phyloP scores from a whole-genome alignment of 768 basidiomycete species.

The Harrya chromipes region DNA sequence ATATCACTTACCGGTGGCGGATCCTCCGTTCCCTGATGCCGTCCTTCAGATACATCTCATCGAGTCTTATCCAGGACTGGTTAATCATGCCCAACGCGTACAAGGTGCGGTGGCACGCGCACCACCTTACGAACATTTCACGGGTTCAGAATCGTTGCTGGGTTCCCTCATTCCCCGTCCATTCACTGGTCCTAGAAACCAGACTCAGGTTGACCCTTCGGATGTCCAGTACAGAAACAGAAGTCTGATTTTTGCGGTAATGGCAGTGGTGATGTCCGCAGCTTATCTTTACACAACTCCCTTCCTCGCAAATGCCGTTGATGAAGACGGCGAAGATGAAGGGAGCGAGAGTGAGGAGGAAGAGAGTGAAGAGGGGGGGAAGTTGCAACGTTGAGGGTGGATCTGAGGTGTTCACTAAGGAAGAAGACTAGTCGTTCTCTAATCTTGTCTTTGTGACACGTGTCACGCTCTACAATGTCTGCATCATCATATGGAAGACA shows the following conservation, averaged over 20 bases:
- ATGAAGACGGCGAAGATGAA: neutral
- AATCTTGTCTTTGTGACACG: conserved; percentile 10
- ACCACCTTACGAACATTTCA: conserved; percentile 19
- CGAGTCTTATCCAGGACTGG: conserved; percentile 55
- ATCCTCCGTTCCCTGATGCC: conserved; percentile 61
- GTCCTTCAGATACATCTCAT: conserved; percentile 51
- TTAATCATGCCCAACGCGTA: conserved; percentile 56
- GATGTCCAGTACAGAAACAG: conserved; percentile 47
- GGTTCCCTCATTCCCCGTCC: conserved; percentile 38
- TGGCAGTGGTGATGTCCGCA: conserved; percentile 42
- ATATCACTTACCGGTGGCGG: conserved; percentile 40
- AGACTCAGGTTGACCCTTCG: conserved; percentile 31
- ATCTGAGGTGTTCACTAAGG: conserved; percentile 7
- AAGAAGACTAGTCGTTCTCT: conserved; percentile 12
- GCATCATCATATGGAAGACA: neutral
- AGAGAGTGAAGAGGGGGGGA: conserved; percentile 14
- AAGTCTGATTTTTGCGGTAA: conserved; percentile 52
- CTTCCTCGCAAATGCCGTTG: neutral
- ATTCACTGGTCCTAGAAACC: conserved; percentile 14
- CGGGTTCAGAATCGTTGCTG: conserved; percentile 27
- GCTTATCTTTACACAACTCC: conserved; percentile 31
- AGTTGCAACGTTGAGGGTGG: neutral
- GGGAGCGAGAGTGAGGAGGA: conserved; percentile 12
- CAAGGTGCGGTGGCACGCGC: conserved; percentile 31
- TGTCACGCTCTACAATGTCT: conserved; percentile 9